Conservation (phyloP, 208 protist genomes). For the Histomonas meleagridis region DNA sequence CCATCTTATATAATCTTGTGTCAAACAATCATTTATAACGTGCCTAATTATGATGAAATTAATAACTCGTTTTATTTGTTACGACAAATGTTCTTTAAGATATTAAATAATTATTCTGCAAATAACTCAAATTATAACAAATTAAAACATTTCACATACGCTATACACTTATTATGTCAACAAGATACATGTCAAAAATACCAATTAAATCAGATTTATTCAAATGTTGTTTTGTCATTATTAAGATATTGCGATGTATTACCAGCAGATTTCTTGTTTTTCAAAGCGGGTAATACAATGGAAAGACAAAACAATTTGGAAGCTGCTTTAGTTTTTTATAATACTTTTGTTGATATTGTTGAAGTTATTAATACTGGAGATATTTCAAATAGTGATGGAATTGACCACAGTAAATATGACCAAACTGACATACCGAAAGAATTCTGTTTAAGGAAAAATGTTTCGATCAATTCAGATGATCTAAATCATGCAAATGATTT, state of each 20-base stretch:
- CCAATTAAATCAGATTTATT: not conserved
- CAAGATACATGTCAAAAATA: not conserved
- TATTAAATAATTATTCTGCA: not conserved
- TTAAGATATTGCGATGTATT: slow-evolving; percentile 12
- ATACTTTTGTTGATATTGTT: slow-evolving; percentile 25
- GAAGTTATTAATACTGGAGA: not conserved
- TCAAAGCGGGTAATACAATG: not conserved
- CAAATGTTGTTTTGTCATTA: not conserved
- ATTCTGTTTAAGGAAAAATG: not conserved
- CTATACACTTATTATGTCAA: not conserved
- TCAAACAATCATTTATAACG: not conserved
- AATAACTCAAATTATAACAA: not conserved
- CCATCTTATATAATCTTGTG: slow-evolving; percentile 1
- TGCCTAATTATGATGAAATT: not conserved
- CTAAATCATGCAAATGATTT: not conserved
- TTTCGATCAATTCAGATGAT: not conserved
- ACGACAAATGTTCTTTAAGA: slow-evolving; percentile 6
- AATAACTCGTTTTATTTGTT: not conserved
- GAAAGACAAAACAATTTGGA: not conserved
- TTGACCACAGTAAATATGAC: not conserved
- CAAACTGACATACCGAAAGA: not conserved
- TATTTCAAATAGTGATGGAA: not conserved
- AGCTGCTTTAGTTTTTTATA: not conserved
- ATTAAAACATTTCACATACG: not conserved
- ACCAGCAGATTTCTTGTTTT: slow-evolving; percentile 27